Evolutionary conservation across 108 stramenopile species (phyloP).

Genomic region (Skeletonema tropicum): DNA sequence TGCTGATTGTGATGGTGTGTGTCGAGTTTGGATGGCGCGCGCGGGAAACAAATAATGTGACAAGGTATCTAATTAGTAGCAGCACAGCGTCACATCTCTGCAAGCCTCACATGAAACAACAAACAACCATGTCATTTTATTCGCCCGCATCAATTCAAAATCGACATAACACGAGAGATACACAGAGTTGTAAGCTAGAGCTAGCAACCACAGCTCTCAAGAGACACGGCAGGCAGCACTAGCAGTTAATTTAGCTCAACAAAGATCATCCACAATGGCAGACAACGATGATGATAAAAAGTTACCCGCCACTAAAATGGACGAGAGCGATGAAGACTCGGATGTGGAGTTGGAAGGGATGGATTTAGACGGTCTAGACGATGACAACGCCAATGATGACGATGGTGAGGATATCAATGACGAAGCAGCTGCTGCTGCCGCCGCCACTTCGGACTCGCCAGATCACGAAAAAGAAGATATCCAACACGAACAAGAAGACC

Average conservation of each 20-base stretch:
- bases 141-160: too few species aligned
- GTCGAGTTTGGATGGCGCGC: too few species aligned
- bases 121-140: background rate
- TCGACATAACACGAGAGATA: too few species aligned
- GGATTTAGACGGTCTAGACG: conserved; percentile 40
- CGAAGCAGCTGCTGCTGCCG: conserved; percentile 38
- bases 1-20: too few species aligned
- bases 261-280: background rate
- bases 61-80: too few species aligned
- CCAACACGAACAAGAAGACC: conserved; percentile 37
- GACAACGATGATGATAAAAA: conserved; percentile 13
- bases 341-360: conserved; percentile 54
- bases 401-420: conserved; percentile 4
- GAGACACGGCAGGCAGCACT: too few species aligned
- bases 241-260: too few species aligned
- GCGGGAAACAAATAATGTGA: too few species aligned
- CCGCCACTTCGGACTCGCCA: conserved; percentile 10
- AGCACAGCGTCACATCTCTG: background rate
- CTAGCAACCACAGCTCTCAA: too few species aligned
- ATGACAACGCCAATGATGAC: conserved; percentile 31
- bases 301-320: conserved; percentile 10
- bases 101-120: background rate
- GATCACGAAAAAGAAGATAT: conserved; percentile 15
- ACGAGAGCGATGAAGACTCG: conserved; percentile 44
- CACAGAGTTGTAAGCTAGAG: too few species aligned